Conservation (phyloP, 805 yeast species). For the Dipodascopsis uninucleata region DNA sequence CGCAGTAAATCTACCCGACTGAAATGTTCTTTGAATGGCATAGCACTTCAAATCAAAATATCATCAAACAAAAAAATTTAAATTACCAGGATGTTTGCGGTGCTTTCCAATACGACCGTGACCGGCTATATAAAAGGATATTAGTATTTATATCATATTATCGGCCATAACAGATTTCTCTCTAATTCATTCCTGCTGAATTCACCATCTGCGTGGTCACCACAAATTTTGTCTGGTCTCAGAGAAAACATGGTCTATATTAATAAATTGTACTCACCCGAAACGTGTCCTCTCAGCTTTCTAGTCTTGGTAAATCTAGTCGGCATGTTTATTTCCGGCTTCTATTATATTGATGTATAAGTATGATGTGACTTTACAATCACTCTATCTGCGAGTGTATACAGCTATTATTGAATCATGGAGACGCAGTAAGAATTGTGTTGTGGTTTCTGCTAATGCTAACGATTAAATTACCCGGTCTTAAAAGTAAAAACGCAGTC, state of each 20-base stretch:
- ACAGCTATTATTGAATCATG: too few relatives aligned
- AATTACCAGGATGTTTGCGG: slow-evolving; percentile 92
- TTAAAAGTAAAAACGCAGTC: too few relatives aligned
- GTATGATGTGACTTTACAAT: too few relatives aligned
- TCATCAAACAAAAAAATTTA: not conserved
- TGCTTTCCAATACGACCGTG: slow-evolving; percentile 99
- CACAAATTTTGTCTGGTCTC: slow-evolving; percentile 3
- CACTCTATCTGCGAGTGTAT: too few relatives aligned
- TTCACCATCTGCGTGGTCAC: slow-evolving; percentile 1
- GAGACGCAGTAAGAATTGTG: too few relatives aligned
- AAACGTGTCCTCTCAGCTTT: slow-evolving; percentile 99
- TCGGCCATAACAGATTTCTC: slow-evolving; percentile 15
- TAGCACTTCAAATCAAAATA: not conserved
- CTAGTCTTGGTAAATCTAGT: slow-evolving; percentile 66
- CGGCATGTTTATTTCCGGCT: slow-evolving; percentile 26
- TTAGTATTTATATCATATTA: slow-evolving; percentile 16
- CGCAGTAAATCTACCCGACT: too few relatives aligned
- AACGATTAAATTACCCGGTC: too few relatives aligned
- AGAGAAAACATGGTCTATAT: not conserved
- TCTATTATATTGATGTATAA: too few relatives aligned
- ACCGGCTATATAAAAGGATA: slow-evolving; percentile 70
- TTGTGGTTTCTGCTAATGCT: too few relatives aligned
- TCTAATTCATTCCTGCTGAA: not conserved
- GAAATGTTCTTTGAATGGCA: too few relatives aligned
- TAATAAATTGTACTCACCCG: slow-evolving; percentile 64